A percentile compares a stretch with the other conserved stretches of the same genome.
Evolutionary conservation across 139 green algal species (phyloP).

Genomic region (Ettlia oleoabundans): DNA sequence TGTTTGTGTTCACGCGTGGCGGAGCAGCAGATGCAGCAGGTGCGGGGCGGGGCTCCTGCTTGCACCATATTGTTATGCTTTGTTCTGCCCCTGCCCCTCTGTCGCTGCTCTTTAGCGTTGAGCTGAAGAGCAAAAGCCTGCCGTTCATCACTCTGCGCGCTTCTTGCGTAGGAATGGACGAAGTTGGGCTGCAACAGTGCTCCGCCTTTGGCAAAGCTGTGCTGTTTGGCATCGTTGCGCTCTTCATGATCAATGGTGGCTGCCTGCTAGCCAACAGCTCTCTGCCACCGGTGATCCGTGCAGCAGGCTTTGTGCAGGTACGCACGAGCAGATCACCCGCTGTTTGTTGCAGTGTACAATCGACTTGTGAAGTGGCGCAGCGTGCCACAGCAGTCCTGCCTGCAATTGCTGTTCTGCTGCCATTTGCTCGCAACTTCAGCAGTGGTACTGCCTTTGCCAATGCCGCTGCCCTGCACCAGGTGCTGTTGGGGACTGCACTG

Average conservation of each 20-base stretch:
- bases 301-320: constrained; percentile 20
- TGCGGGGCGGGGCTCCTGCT: background rate
- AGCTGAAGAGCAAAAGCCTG: too few species aligned
- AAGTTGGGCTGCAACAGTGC: constrained; percentile 57
- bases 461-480: too few species aligned
- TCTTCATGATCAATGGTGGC: background rate
- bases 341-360: too few species aligned
- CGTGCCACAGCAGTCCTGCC: too few species aligned
- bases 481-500: constrained; percentile 14
- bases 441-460: too few species aligned
- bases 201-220: constrained; percentile 34
- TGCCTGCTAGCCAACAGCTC: background rate
- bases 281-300: constrained; percentile 12
- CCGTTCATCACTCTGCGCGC: too few species aligned
- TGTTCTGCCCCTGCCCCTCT: background rate
- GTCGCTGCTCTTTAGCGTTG: too few species aligned
- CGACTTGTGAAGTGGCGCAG: too few species aligned
- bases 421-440: too few species aligned
- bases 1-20: constrained; percentile 82
- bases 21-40: constrained; percentile 62
- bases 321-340: too few species aligned
- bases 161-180: constrained; percentile 57
- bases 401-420: too few species aligned
- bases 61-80: background rate
- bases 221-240: constrained; percentile 43